Conservation (phyloP, 1,139 yeast species). For the Protomyces gravidus region DNA sequence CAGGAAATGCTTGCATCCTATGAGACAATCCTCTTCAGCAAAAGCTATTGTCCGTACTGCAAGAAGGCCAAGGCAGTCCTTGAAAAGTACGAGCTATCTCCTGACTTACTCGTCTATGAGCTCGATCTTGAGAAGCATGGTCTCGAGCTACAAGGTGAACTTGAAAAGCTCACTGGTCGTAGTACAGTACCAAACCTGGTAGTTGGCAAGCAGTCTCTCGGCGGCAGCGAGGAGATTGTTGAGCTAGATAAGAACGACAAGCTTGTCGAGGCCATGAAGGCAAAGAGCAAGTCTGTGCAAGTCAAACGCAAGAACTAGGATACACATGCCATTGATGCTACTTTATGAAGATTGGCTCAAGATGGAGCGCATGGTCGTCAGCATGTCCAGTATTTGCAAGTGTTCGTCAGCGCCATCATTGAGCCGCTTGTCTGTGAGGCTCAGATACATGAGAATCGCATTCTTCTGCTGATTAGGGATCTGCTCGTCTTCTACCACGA, state of each 20-base stretch:
- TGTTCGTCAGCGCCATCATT: slow-evolving; percentile 90
- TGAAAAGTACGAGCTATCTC: slow-evolving; percentile 64
- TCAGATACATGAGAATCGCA: slow-evolving; percentile 57
- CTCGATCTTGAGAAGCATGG: slow-evolving; percentile 74
- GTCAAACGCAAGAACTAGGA: background rate
- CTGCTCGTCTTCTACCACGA: slow-evolving; percentile 55
- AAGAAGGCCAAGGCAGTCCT: slow-evolving; percentile 64
- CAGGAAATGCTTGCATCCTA: slow-evolving; percentile 6
- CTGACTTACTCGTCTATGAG: slow-evolving; percentile 70
- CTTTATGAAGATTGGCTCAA: background rate
- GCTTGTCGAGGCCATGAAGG: slow-evolving; percentile 41
- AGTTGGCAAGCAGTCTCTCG: slow-evolving; percentile 85
- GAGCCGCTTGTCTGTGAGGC: slow-evolving; percentile 69
- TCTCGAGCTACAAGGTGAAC: slow-evolving; percentile 70
- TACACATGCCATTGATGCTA: background rate
- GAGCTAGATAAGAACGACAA: slow-evolving; percentile 56
- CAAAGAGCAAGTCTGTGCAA: background rate
- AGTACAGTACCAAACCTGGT: slow-evolving; percentile 89
- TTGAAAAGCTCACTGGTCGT: slow-evolving; percentile 76
- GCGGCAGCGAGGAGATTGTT: slow-evolving; percentile 82
- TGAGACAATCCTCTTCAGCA: slow-evolving; percentile 12
- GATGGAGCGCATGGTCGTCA: slow-evolving; percentile 17
- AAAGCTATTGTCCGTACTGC: slow-evolving; percentile 55
- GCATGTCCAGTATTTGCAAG: slow-evolving; percentile 62
- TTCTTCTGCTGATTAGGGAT: slow-evolving; percentile 59